Percentiles rank a stretch among this genome's conserved stretches.
These are phyloP conservation scores for Diversispora epigaea DNA, from an alignment of 192 early-diverging fungal species.

Conservation along the genomic window DNA sequence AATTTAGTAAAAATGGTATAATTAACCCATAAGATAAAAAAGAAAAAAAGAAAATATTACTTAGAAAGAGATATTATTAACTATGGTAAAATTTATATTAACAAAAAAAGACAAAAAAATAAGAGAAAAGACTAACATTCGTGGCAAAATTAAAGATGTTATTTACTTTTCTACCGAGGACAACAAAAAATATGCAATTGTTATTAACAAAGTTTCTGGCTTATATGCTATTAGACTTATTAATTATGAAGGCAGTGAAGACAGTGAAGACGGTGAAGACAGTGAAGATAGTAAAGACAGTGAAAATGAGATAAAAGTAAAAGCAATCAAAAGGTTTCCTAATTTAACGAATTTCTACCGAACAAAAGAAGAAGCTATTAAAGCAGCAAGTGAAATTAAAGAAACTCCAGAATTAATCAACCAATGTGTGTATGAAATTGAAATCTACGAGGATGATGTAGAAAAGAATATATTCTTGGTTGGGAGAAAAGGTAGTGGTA, in stretches of 20 bases:
- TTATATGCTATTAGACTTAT: constrained; percentile 10
- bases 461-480: neutral
- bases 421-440: neutral
- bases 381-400: neutral
- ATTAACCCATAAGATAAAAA: too few relatives aligned
- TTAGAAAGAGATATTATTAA: too few relatives aligned
- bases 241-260: too few relatives aligned
- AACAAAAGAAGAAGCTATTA: neutral
- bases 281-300: too few relatives aligned
- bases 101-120: constrained; percentile 5
- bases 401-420: neutral
- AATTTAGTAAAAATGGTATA: too few relatives aligned
- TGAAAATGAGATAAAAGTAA: neutral
- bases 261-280: too few relatives aligned
- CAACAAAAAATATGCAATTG: neutral
- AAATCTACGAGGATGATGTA: neutral
- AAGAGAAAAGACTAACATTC: neutral
- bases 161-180: neutral
- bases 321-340: constrained; percentile 9
- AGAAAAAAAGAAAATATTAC: too few relatives aligned
- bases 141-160: neutral
- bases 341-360: neutral
- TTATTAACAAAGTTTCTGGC: neutral
- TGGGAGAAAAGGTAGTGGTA: neutral
- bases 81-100: neutral